phyloP scores from a whole-genome alignment of 768 basidiomycete genomes.

The Pleurotus tuber-regium region DNA sequence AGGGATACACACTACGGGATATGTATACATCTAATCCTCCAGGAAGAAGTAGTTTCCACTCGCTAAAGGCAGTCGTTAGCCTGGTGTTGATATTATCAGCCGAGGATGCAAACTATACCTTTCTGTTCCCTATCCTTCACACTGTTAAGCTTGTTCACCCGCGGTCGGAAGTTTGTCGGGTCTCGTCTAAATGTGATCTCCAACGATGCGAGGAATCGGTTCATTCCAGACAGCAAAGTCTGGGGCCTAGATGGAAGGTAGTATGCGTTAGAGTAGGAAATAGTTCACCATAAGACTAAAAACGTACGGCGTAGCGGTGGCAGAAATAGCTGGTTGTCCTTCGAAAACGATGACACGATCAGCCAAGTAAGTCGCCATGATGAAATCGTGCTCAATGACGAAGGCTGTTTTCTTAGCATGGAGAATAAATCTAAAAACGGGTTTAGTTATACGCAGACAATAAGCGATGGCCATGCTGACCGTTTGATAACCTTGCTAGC shows the following conservation, averaged over 20 bases:
- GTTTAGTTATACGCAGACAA: background rate
- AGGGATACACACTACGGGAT: no score
- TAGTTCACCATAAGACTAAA: background rate
- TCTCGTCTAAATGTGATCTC: slow-evolving; percentile 99
- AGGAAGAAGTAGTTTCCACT: slow-evolving; percentile 93
- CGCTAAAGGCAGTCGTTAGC: slow-evolving; percentile 35
- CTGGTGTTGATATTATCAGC: slow-evolving; percentile 4
- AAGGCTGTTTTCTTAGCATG: slow-evolving; percentile 98
- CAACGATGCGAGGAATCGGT: slow-evolving; percentile 91
- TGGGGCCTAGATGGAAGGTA: slow-evolving; percentile 71
- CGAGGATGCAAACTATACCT: slow-evolving; percentile 34
- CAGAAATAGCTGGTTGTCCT: slow-evolving; percentile 80
- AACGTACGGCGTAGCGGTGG: slow-evolving; percentile 87
- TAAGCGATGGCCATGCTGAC: slow-evolving; percentile 30
- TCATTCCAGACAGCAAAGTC: slow-evolving; percentile 94
- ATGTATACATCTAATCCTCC: slow-evolving; percentile 80
- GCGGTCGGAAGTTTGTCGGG: slow-evolving; percentile 89
- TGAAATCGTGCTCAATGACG: slow-evolving; percentile 99
- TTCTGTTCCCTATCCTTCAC: slow-evolving; percentile 91
- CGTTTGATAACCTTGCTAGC: slow-evolving; percentile 98
- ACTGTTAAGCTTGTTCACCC: slow-evolving; percentile 83
- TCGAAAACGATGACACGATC: slow-evolving; percentile 96
- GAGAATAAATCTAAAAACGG: slow-evolving; percentile 71
- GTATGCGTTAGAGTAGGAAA: no score
- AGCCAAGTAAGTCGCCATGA: slow-evolving; percentile 99